These are phyloP conservation scores for Colletotrichum eremochloae DNA, from an alignment of 2,329 filamentous ascomycete genomes.

Conservation along the genomic window DNA sequence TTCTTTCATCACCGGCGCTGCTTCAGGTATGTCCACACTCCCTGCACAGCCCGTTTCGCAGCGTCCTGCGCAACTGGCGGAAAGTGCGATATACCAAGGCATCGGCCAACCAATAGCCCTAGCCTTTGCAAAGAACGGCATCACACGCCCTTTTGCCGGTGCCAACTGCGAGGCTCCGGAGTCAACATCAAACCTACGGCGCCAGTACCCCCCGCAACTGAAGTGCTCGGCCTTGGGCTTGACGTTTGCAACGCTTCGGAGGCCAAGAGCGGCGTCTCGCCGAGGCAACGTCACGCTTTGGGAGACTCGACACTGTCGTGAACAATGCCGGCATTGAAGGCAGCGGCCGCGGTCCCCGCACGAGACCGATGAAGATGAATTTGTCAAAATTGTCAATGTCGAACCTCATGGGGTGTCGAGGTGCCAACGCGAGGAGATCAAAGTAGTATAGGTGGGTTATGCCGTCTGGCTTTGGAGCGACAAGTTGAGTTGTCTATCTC, in stretches of 20 bases:
- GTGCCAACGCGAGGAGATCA: conserved; percentile 67
- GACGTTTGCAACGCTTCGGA: conserved; percentile 60
- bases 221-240: conserved; percentile 56
- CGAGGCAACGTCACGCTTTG: conserved; percentile 59
- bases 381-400: conserved; percentile 63
- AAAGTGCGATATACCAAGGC: conserved; percentile 51
- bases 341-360: conserved; percentile 56
- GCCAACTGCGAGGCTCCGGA: conserved; percentile 54
- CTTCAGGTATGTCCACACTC: conserved; percentile 54
- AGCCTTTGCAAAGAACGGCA: conserved; percentile 62
- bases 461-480: neutral
- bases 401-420: conserved; percentile 70
- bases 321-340: conserved; percentile 68
- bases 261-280: conserved; percentile 59
- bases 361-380: conserved; percentile 61
- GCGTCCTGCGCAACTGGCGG: conserved; percentile 19
- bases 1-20: conserved; percentile 63
- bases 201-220: conserved; percentile 55
- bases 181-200: conserved; percentile 48
- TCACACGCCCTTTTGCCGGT: conserved; percentile 61
- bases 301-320: conserved; percentile 67
- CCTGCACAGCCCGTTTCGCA: too few relatives aligned
- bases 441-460: conserved; percentile 43
- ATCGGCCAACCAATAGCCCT: conserved; percentile 63
- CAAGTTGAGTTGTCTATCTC: neutral